Evolutionary conservation across 192 early-diverging fungal species (phyloP).

Genomic region (Gonapodya sp.): DNA sequence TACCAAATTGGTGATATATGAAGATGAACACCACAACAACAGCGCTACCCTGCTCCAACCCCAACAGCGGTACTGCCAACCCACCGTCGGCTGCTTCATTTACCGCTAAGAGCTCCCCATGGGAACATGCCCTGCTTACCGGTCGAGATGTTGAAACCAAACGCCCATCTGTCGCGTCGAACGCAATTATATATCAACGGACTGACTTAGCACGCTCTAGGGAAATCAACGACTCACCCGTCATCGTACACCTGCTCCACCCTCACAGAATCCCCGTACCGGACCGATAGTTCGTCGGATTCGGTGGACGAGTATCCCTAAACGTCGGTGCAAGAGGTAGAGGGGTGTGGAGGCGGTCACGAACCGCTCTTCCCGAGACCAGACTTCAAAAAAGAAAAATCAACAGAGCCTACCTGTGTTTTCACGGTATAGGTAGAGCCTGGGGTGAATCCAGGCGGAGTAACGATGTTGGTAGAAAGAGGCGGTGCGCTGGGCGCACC

Average conservation of each 20-base stretch:
- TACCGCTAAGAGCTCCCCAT: neutral
- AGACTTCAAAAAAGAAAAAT: too few relatives aligned
- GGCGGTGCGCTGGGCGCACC: neutral
- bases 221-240: neutral
- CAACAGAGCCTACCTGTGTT: too few relatives aligned
- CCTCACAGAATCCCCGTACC: neutral
- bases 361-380: too few relatives aligned
- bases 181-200: too few relatives aligned
- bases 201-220: neutral
- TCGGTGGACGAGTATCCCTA: neutral
- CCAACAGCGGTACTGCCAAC: too few relatives aligned
- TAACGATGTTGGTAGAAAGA: neutral
- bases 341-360: too few relatives aligned
- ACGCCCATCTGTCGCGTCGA: slow-evolving; percentile 15
- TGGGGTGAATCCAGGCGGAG: neutral
- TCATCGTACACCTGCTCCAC: slow-evolving; percentile 1
- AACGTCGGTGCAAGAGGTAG: too few relatives aligned
- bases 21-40: too few relatives aligned
- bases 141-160: slow-evolving; percentile 8
- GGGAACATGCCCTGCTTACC: slow-evolving; percentile 16
- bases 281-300: neutral
- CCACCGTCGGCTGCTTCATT: too few relatives aligned
- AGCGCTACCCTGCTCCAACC: too few relatives aligned
- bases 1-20: too few relatives aligned
- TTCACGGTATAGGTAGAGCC: neutral